Evolutionary conservation across 78 protist genomes (phyloP).

Genomic region (Dictyostelium capitatum): DNA sequence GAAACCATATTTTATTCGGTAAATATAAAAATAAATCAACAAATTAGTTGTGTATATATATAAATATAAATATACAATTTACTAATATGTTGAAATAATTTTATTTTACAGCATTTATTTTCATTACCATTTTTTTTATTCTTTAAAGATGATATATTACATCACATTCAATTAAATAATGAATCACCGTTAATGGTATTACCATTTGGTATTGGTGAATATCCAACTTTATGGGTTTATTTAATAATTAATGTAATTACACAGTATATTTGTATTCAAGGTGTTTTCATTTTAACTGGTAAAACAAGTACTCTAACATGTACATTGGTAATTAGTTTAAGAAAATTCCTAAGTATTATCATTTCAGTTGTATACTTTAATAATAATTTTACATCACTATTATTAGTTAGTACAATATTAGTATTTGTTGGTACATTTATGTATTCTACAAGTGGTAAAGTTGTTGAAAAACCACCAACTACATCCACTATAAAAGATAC

Average conservation of each 20-base stretch:
- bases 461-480: neutral
- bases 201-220: neutral
- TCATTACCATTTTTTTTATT: constrained; percentile 73
- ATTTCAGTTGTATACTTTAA: constrained; percentile 56
- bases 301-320: constrained; percentile 75
- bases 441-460: constrained; percentile 43
- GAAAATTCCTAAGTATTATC: constrained; percentile 76
- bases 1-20: constrained; percentile 72
- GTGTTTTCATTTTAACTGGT: constrained; percentile 81
- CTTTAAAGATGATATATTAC: constrained; percentile 36
- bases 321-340: constrained; percentile 71
- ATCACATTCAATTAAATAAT: constrained; percentile 42
- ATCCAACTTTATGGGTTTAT: constrained; percentile 73
- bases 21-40: no score
- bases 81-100: no score
- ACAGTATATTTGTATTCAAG: constrained; percentile 67
- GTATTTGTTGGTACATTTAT: constrained; percentile 74
- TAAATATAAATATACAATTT: no score
- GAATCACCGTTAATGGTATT: constrained; percentile 31
- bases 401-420: constrained; percentile 42
- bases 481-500: neutral
- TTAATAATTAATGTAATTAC: constrained; percentile 61
- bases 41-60: no score
- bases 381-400: constrained; percentile 60
- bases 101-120: constrained; percentile 54